A percentile compares a stretch with the other conserved stretches of the same genome.
Conservation (phyloP, 352 stramenopile genomes). For the Poterioochromonas sp. region DNA sequence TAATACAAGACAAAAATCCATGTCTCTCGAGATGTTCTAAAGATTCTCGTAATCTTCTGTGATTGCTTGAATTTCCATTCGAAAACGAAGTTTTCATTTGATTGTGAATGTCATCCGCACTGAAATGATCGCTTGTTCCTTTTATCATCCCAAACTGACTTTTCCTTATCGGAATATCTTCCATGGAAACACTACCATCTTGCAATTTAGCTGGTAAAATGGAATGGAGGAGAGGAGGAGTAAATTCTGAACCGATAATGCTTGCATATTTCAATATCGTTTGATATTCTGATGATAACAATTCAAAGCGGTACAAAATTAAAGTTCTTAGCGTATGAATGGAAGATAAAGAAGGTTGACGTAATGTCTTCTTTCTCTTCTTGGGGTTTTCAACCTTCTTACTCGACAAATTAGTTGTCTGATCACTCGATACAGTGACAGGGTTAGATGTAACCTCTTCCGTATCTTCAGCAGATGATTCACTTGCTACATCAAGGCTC, state of each 20-base stretch:
- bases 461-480: no score
- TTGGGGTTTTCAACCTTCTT: no score
- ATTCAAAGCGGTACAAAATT: background rate
- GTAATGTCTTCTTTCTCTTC: no score
- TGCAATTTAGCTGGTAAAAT: background rate
- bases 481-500: no score
- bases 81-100: background rate
- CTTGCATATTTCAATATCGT: constrained; percentile 2
- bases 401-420: no score
- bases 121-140: background rate
- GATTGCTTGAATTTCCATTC: background rate
- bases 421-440: no score
- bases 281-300: background rate
- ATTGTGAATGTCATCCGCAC: background rate
- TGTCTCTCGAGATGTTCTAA: background rate
- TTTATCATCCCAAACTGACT: background rate
- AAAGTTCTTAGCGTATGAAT: constrained; percentile 9
- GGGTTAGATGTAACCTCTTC: no score
- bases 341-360: no score
- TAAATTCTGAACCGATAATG: constrained; percentile 10
- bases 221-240: background rate
- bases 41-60: background rate
- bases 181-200: background rate
- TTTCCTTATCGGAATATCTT: background rate
- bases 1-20: background rate